Conservation (phyloP, 306 rosid species). For the Hippophae tibetana region DNA sequence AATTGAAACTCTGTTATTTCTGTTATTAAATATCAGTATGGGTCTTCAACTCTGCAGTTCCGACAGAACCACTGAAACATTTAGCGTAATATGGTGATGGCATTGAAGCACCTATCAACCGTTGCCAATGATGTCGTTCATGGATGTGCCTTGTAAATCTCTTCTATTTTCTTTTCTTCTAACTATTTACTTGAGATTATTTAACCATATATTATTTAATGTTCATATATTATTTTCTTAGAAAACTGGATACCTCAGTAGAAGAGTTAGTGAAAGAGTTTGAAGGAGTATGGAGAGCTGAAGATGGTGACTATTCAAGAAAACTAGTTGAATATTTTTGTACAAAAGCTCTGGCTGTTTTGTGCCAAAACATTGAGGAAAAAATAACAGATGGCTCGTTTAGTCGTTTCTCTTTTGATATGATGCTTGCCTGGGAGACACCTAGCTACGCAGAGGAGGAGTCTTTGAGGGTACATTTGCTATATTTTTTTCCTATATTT, state of each 20-base stretch:
- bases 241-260: conserved; percentile 39
- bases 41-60: no score
- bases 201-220: no score
- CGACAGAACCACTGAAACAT: no score
- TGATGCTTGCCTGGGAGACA: conserved; percentile 90
- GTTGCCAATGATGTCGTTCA: conserved; percentile 35
- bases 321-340: conserved; percentile 67
- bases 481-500: not conserved
- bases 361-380: conserved; percentile 34
- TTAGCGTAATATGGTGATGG: conserved; percentile 8
- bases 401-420: conserved; percentile 57
- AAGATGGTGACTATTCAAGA: conserved; percentile 30
- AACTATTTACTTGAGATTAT: not conserved
- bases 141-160: conserved; percentile 28
- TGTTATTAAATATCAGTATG: no score
- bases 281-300: conserved; percentile 46
- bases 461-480: conserved; percentile 21
- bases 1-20: no score
- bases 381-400: conserved; percentile 49
- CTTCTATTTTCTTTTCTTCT: not conserved
- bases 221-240: not conserved
- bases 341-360: conserved; percentile 35
- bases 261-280: conserved; percentile 57
- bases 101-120: conserved; percentile 32
- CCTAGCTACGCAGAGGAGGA: conserved; percentile 47